phyloP scores from a whole-genome alignment of 2,329 filamentous ascomycete species.

The Byssochlamys sp. region DNA sequence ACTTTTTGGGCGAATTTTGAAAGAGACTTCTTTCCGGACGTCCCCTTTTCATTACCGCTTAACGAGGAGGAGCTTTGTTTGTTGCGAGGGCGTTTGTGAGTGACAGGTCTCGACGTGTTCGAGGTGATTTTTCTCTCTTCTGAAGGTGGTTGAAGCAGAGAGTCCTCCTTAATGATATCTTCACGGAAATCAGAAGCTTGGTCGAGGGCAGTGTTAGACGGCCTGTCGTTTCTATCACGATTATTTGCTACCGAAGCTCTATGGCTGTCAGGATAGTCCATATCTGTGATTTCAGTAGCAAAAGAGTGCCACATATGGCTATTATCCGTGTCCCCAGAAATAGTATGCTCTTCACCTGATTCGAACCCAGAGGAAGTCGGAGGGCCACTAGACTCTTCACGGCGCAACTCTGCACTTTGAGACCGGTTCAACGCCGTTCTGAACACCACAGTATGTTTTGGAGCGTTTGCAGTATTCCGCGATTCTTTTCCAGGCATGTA shows the following conservation, averaged over 20 bases:
- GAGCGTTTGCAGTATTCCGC: conserved; percentile 28
- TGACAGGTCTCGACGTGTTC: conserved; percentile 1
- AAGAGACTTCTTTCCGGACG: conserved; percentile 19
- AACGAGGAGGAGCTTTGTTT: conserved; percentile 8
- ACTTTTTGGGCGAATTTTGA: conserved; percentile 27
- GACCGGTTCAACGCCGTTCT: conserved; percentile 35
- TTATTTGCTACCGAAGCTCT: background rate
- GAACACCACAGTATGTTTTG: conserved; percentile 38
- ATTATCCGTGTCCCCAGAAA: background rate
- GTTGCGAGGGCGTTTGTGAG: conserved; percentile 4
- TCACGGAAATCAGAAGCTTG: background rate
- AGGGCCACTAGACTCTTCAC: conserved; percentile 4
- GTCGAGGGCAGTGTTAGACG: background rate
- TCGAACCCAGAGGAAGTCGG: background rate
- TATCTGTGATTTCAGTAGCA: background rate
- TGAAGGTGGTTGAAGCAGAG: background rate
- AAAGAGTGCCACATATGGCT: background rate
- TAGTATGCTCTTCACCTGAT: background rate
- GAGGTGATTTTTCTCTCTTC: background rate
- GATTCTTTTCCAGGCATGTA: conserved; percentile 26
- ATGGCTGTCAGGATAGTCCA: background rate
- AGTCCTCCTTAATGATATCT: background rate
- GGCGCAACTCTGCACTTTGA: conserved; percentile 27
- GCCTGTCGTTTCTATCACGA: background rate
- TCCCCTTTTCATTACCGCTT: conserved; percentile 12